A percentile compares a stretch with the other conserved stretches of the same genome.
Evolutionary conservation across 805 yeast genomes (phyloP).

Genomic region (Suhomyces sp.): DNA sequence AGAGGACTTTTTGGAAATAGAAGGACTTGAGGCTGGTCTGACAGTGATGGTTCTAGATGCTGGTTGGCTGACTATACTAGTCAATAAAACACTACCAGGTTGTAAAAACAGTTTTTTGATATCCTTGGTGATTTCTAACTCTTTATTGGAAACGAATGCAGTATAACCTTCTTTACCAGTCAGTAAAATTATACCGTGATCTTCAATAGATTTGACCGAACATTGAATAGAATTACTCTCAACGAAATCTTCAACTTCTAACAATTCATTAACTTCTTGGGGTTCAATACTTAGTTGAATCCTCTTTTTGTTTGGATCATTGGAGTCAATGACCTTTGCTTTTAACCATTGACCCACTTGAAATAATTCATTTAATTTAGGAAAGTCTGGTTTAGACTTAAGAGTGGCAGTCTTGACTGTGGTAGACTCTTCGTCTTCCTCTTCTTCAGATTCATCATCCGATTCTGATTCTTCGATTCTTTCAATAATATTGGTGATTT

Average conservation of each 20-base stretch:
- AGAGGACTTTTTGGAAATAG: conserved; percentile 47
- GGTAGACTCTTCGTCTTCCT: conserved; percentile 34
- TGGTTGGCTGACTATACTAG: conserved; percentile 50
- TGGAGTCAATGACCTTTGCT: conserved; percentile 66
- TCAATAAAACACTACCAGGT: conserved; percentile 70
- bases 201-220: conserved; percentile 78
- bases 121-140: conserved; percentile 42
- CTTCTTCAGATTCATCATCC: conserved; percentile 42
- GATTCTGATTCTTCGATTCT: conserved; percentile 45
- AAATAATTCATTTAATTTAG: conserved; percentile 56
- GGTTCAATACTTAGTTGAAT: conserved; percentile 77
- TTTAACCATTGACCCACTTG: conserved; percentile 81
- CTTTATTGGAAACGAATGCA: conserved; percentile 78
- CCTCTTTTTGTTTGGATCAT: conserved; percentile 52
- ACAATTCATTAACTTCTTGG: conserved; percentile 56
- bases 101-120: conserved; percentile 35
- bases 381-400: conserved; percentile 44
- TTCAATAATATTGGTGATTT: conserved; percentile 57
- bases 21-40: conserved; percentile 41
- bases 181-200: conserved; percentile 82
- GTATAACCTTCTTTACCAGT: conserved; percentile 56
- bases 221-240: conserved; percentile 71
- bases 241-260: conserved; percentile 64
- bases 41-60: conserved; percentile 58
- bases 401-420: conserved; percentile 22